Evolutionary conservation across 192 early-diverging fungal genomes (phyloP).

Genomic region (Umbelopsis vinacea): DNA sequence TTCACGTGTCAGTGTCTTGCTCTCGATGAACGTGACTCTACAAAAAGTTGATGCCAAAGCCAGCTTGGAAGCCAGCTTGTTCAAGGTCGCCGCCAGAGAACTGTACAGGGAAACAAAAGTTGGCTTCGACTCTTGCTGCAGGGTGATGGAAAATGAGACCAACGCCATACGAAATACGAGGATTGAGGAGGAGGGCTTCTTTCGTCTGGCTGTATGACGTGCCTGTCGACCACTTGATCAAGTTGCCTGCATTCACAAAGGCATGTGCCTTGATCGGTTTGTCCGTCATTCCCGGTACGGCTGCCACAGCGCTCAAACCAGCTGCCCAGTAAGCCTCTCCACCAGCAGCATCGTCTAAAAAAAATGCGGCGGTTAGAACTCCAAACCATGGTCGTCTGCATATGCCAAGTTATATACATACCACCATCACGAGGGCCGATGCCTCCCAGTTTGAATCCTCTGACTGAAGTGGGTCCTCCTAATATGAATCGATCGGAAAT

Average conservation of each 20-base stretch:
- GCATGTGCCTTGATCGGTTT: conserved; percentile 79
- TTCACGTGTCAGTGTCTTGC: conserved; percentile 3
- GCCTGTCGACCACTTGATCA: conserved; percentile 57
- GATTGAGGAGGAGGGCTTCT: conserved; percentile 55
- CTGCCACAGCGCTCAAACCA: conserved; percentile 80
- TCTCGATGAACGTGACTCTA: conserved; percentile 32
- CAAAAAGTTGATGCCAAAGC: conserved; percentile 82
- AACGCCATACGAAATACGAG: conserved; percentile 75
- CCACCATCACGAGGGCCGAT: conserved; percentile 82
- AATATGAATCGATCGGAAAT: conserved; percentile 87
- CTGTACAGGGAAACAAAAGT: conserved; percentile 82
- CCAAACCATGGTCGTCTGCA: not conserved
- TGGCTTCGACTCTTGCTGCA: conserved; percentile 83
- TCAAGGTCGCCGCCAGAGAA: conserved; percentile 61
- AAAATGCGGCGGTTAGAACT: not conserved
- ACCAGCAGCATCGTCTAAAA: conserved; percentile 75
- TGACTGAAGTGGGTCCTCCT: conserved; percentile 83
- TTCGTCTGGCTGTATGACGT: conserved; percentile 40
- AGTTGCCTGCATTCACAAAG: conserved; percentile 88
- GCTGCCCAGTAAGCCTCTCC: conserved; percentile 86
- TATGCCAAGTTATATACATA: not conserved
- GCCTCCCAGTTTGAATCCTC: conserved; percentile 88
- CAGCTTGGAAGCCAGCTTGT: conserved; percentile 80
- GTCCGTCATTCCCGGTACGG: conserved; percentile 70
- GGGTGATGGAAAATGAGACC: conserved; percentile 86